Evolutionary conservation across 805 yeast genomes (phyloP).

Genomic region (Saturnispora diversa): DNA sequence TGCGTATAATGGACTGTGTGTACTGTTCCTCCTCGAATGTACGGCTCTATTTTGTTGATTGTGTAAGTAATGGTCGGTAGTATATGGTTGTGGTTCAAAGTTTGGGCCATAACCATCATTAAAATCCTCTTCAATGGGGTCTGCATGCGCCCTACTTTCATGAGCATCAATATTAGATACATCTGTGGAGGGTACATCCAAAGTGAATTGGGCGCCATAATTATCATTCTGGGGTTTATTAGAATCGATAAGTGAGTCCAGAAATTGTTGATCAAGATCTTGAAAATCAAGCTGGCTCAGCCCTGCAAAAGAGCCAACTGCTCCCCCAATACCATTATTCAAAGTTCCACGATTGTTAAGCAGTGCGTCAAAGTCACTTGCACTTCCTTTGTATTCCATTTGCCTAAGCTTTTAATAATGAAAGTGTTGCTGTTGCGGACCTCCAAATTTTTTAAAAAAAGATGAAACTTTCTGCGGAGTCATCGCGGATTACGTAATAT

Average conservation of each 20-base stretch:
- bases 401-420: too few species aligned
- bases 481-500: too few species aligned
- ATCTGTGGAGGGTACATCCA: too few species aligned
- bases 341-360: background rate
- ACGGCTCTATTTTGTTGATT: background rate
- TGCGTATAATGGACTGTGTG: background rate
- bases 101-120: background rate
- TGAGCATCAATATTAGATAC: too few species aligned
- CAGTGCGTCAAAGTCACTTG: conserved; percentile 5
- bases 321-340: background rate
- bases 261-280: conserved; percentile 7
- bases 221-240: too few species aligned
- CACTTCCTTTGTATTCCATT: conserved; percentile 8
- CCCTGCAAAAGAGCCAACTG: conserved; percentile 8
- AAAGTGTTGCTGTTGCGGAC: too few species aligned
- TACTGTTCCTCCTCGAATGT: conserved; percentile 4
- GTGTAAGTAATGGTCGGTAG: conserved; percentile 3
- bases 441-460: too few species aligned
- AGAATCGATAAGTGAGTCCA: conserved; percentile 7
- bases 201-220: background rate
- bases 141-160: background rate
- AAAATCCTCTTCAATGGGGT: background rate
- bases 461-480: too few species aligned
- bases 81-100: conserved; percentile 4
- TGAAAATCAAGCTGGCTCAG: conserved; percentile 5